A percentile compares a stretch with the other conserved stretches of the same genome.
phyloP scores from a whole-genome alignment of 2,329 filamentous ascomycete genomes.

The Aspergillus flavus region DNA sequence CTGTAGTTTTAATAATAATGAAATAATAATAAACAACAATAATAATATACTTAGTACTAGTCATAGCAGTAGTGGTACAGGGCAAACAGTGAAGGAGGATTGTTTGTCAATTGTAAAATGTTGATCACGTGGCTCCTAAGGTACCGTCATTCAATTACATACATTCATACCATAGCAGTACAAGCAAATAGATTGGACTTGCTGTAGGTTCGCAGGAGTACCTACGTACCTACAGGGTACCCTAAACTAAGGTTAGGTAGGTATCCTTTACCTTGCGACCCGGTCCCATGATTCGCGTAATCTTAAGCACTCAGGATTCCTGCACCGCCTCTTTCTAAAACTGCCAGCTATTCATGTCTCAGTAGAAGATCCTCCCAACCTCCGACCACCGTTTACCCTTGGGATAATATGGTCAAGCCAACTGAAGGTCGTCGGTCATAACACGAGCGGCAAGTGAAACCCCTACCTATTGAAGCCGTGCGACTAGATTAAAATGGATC shows the following conservation, averaged over 20 bases:
- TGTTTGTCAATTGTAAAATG: not conserved
- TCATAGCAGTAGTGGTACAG: not conserved
- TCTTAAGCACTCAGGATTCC: slow-evolving; percentile 1
- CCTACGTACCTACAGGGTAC: not conserved
- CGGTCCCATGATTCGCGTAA: not conserved
- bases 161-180: not conserved
- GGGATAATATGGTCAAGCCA: not conserved
- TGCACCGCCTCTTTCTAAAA: slow-evolving; percentile 8
- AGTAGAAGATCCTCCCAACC: not conserved
- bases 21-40: not conserved
- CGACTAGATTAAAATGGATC: slow-evolving; percentile 13
- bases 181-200: not conserved
- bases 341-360: slow-evolving; percentile 4
- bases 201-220: not conserved
- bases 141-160: not conserved
- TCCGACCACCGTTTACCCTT: not conserved
- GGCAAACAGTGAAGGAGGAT: no score
- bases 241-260: not conserved
- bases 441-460: slow-evolving; percentile 3
- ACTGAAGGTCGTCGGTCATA: not conserved
- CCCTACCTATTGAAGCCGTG: slow-evolving; percentile 14
- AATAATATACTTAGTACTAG: not conserved
- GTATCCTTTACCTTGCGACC: not conserved
- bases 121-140: not conserved
- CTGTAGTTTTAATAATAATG: not conserved